Base-by-base conservation (phyloP, 2,329 filamentous ascomycete species). In the Diaporthe sp. region DNA sequence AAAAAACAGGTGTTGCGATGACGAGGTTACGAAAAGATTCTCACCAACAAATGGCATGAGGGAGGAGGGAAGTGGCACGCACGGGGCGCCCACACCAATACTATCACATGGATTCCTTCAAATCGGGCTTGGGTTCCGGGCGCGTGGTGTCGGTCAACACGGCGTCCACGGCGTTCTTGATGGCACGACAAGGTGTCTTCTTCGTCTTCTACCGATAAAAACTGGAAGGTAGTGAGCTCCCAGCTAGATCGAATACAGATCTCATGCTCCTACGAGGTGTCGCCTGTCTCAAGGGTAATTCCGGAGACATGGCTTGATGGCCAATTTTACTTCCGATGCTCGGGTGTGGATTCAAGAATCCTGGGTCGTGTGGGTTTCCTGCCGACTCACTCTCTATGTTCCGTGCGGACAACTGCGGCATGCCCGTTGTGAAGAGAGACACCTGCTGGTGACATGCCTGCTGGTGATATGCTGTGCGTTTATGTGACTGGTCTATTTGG, bases 291-390 rank as follows among this genome's bases (percentile, higher is more conserved):
- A 80, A 81, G 83, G 81, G 79, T 78, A 73, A 81, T 81, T 84
- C 84, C 81, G 87, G 88, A 87, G 92, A 94, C 90, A 91, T 97
- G 83, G 94, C 94, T 97, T 94, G 95, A 97, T 95, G 92, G 95
- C 95, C 95, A 97, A 89, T 19, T 86, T 86, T 84, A 83, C 79
- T 78, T 74, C 76, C 68, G 65, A 39, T 65, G 44, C 25, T 53
- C 58, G 53, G 53, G 61, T 50, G 51, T 39, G 71, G 51, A 71
- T 47, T 4, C 19, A 39, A n/a, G 35, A 19, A 19, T 71, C 70
- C 70, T n/a, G 35, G 13, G 61, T 55, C n/a, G 39, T 69, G 69
- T 73, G 59, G 59, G 51, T 63, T 44, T 37, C n/a, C 72, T 65
- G 7, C 37, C 47, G 22, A 53, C 35, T 56, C 15, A 47, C 44